phyloP scores from a whole-genome alignment of 1,284 basidiomycete genomes.

The Porodaedalea pini region DNA sequence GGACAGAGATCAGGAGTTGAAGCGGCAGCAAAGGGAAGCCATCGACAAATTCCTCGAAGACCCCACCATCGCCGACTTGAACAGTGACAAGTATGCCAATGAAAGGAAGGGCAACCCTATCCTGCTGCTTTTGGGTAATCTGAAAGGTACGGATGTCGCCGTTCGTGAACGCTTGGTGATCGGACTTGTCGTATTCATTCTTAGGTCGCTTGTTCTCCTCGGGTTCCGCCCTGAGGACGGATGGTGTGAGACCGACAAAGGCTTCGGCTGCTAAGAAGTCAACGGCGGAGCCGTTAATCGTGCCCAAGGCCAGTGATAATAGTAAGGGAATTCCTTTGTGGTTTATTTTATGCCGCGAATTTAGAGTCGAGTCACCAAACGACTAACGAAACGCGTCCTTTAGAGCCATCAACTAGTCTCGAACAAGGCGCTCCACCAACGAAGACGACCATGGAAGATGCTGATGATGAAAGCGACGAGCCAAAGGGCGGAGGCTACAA shows the following conservation, averaged over 20 bases:
- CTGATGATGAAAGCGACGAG: slow-evolving; percentile 58
- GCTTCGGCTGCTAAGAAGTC: slow-evolving; percentile 26
- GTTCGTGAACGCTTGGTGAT: neutral
- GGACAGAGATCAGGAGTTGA: slow-evolving; percentile 62
- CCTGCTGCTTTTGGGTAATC: slow-evolving; percentile 62
- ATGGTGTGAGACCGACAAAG: slow-evolving; percentile 19
- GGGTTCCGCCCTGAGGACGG: slow-evolving; percentile 51
- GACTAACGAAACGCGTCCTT: neutral
- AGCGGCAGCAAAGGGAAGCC: slow-evolving; percentile 60
- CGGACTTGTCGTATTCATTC: slow-evolving; percentile 14
- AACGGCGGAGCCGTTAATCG: slow-evolving; percentile 5
- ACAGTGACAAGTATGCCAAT: slow-evolving; percentile 41
- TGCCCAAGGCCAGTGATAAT: slow-evolving; percentile 6
- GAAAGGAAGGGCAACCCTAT: slow-evolving; percentile 68
- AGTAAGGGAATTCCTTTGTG: slow-evolving; percentile 1
- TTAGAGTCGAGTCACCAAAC: too few relatives aligned
- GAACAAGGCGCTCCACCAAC: slow-evolving; percentile 31
- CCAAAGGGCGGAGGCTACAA: slow-evolving; percentile 40
- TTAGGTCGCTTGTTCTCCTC: slow-evolving; percentile 69
- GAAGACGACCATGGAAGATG: slow-evolving; percentile 61
- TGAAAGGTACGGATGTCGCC: slow-evolving; percentile 49
- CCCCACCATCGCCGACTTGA: slow-evolving; percentile 50
- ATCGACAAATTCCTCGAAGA: slow-evolving; percentile 62
- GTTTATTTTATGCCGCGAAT: too few relatives aligned
- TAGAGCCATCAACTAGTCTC: neutral